Conservation (phyloP, 2,329 filamentous ascomycete species). For the Talaromyces piceae region DNA sequence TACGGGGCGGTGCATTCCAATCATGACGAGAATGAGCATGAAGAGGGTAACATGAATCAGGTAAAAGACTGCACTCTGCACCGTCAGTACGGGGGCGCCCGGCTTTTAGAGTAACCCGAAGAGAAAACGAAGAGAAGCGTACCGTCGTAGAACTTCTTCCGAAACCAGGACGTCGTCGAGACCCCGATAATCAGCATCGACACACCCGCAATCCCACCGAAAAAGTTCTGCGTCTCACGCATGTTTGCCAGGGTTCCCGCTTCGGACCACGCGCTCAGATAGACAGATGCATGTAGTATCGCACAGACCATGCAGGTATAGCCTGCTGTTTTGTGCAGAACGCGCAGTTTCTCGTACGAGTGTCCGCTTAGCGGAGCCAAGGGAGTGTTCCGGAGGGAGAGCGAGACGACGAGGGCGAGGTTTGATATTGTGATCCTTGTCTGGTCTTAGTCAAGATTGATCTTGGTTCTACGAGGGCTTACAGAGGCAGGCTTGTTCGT, state of each 20-base stretch:
- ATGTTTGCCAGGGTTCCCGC: neutral
- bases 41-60: slow-evolving; percentile 10
- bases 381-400: slow-evolving; percentile 14
- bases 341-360: slow-evolving; percentile 16
- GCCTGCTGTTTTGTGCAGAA: slow-evolving; percentile 14
- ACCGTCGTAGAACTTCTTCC: neutral
- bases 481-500: no score
- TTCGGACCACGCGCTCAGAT: slow-evolving; percentile 4
- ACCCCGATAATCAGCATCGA: slow-evolving; percentile 1
- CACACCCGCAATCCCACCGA: neutral
- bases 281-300: slow-evolving; percentile 2
- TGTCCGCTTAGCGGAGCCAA: slow-evolving; percentile 12
- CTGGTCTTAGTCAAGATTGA: neutral
- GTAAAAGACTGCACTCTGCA: slow-evolving; percentile 12
- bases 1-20: slow-evolving; percentile 11
- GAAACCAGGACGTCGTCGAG: neutral
- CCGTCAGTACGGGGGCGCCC: no score
- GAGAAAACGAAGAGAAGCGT: neutral
- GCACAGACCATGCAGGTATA: slow-evolving; percentile 14
- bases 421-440: slow-evolving; percentile 13
- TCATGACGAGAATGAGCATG: slow-evolving; percentile 10
- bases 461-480: neutral
- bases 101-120: neutral
- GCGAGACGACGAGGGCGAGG: slow-evolving; percentile 12
- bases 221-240: neutral